These are phyloP conservation scores for Vanrija humicola DNA, from an alignment of 1,284 basidiomycete genomes.

Conservation along the genomic window DNA sequence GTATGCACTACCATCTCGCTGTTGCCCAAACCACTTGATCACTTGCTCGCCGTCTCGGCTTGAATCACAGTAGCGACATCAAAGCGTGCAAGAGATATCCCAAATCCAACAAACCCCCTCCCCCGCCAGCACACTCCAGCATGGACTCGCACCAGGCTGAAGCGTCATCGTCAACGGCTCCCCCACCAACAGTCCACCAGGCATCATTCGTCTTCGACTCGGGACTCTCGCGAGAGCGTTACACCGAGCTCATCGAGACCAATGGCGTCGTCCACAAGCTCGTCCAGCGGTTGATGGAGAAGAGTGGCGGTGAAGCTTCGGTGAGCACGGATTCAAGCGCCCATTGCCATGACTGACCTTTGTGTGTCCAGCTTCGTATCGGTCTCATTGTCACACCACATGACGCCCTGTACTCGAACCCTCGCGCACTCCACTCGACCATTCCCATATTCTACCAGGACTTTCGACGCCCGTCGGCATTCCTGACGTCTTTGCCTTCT, in stretches of 20 bases:
- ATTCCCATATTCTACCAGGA: constrained; percentile 20
- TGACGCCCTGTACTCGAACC: constrained; percentile 15
- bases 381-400: constrained; percentile 19
- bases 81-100: not conserved
- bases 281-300: constrained; percentile 42
- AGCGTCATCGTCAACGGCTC: constrained; percentile 30
- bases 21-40: not conserved
- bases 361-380: constrained; percentile 11
- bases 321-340: constrained; percentile 20
- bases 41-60: not conserved
- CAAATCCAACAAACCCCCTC: not conserved
- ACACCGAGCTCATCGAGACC: constrained; percentile 31
- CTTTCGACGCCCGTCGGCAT: constrained; percentile 25
- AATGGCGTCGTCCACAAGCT: constrained; percentile 41
- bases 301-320: constrained; percentile 32
- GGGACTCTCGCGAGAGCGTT: constrained; percentile 31
- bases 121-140: not conserved
- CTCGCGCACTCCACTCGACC: constrained; percentile 13
- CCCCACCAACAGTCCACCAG: constrained; percentile 16
- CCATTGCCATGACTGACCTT: not conserved
- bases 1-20: not conserved
- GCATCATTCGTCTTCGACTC: constrained; percentile 41
- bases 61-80: not conserved
- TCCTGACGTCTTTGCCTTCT: constrained; percentile 35
- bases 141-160: constrained; percentile 31